These are phyloP conservation scores for Stephanodiscus minutulus DNA, from an alignment of 108 stramenopile genomes.

Conservation along the genomic window DNA sequence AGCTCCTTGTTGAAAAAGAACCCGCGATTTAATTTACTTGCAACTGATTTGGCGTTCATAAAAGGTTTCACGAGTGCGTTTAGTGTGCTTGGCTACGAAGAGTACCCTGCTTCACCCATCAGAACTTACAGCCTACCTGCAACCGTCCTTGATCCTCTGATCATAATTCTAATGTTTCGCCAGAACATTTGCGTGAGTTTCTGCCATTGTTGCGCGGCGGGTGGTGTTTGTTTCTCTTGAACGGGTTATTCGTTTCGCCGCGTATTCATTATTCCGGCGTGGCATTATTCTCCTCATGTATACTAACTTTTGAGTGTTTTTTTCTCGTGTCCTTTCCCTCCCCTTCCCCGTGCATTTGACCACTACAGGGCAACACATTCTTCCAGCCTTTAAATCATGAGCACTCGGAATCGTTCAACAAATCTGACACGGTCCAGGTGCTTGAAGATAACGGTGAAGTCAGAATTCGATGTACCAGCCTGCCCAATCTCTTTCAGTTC, in stretches of 20 bases:
- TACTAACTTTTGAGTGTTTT: too few species aligned
- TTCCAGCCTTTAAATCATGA: slow-evolving; percentile 65
- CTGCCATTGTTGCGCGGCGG: too few species aligned
- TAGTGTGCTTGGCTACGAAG: slow-evolving; percentile 54
- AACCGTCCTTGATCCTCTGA: slow-evolving; percentile 59
- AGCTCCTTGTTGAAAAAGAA: slow-evolving; percentile 75
- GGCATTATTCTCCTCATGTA: too few species aligned
- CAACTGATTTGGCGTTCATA: slow-evolving; percentile 66
- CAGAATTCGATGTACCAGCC: slow-evolving; percentile 23
- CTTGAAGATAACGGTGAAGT: slow-evolving; percentile 12
- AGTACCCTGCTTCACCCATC: slow-evolving; percentile 1
- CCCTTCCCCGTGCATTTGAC: too few species aligned
- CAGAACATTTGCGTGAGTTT: slow-evolving; percentile 77
- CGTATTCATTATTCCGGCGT: too few species aligned
- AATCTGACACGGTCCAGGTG: slow-evolving; percentile 9
- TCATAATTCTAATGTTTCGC: slow-evolving; percentile 69
- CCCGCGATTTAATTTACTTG: slow-evolving; percentile 58
- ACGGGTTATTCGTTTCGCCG: too few species aligned
- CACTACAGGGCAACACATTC: slow-evolving; percentile 70
- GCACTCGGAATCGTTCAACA: slow-evolving; percentile 13
- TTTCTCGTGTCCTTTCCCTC: too few species aligned
- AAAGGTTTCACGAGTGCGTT: slow-evolving; percentile 53
- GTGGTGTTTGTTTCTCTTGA: too few species aligned
- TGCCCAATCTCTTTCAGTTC: slow-evolving; percentile 33
- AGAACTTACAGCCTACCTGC: slow-evolving; percentile 60